phyloP scores from a whole-genome alignment of 2,329 filamentous ascomycete genomes.

The Colletotrichum sp. region DNA sequence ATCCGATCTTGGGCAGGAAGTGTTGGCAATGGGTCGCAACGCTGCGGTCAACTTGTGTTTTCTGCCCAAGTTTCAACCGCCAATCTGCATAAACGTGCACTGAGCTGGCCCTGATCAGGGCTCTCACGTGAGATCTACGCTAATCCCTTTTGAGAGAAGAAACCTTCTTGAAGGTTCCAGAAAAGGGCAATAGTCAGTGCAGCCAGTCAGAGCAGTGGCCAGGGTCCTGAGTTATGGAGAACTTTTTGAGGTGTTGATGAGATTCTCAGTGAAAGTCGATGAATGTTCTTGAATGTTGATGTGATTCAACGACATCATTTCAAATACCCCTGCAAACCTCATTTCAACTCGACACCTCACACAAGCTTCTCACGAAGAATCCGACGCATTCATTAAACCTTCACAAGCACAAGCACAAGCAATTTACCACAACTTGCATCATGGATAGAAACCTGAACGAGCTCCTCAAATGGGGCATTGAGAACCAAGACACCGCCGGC shows the following conservation, averaged over 20 bases:
- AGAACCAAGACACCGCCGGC: slow-evolving; percentile 39
- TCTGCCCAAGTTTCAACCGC: slow-evolving; percentile 7
- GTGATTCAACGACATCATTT: not conserved
- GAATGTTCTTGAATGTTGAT: slow-evolving; percentile 16
- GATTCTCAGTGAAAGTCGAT: slow-evolving; percentile 11
- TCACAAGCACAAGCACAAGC: not conserved
- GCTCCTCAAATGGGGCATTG: slow-evolving; percentile 78
- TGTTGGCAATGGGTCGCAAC: not conserved
- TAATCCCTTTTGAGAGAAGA: slow-evolving; percentile 29
- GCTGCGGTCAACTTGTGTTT: not conserved
- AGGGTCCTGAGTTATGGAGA: slow-evolving; percentile 8
- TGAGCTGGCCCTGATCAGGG: slow-evolving; percentile 16
- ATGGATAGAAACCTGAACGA: slow-evolving; percentile 67
- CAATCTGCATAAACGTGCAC: slow-evolving; percentile 14
- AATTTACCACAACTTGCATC: not conserved
- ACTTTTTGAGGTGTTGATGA: slow-evolving; percentile 16
- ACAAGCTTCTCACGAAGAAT: not conserved
- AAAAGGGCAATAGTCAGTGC: slow-evolving; percentile 27
- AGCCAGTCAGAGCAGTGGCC: slow-evolving; percentile 10
- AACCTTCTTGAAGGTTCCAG: slow-evolving; percentile 46
- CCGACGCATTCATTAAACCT: not conserved
- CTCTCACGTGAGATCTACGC: slow-evolving; percentile 25
- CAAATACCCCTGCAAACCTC: not conserved
- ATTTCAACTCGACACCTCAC: not conserved
- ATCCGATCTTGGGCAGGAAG: slow-evolving; percentile 3